Base-by-base conservation (phyloP, 2,329 filamentous ascomycete genomes). In the Phaeoacremonium minimum region DNA sequence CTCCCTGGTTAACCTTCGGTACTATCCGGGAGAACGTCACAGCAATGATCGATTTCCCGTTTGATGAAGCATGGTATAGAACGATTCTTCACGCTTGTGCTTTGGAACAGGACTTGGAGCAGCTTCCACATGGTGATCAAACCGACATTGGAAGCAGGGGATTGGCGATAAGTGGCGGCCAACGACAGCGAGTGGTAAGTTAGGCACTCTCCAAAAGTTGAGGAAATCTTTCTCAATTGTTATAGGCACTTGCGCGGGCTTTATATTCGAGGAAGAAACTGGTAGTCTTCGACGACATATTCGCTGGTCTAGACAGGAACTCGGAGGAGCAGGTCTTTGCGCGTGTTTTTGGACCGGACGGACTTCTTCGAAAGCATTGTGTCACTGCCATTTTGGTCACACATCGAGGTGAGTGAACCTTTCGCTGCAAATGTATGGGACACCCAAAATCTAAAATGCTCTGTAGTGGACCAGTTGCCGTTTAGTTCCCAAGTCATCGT, bases 1-100 rank as follows among this genome's bases (percentile, higher is more conserved):
- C 49, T 0, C 58, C 67, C 1, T 73, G 67, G 65, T 52, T 69
- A 2, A 53, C 54, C 4, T 70, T 71, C 38, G 51, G 44, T 2
- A 61, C 57, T 0, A 46, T 71, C n/a, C 51, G 52, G 7, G 43
- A 63, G 1, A 64, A 62, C 22, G 64, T 73, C 5, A 40, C 63
- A 1, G 65, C 61, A 0, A 36, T 38, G 11, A 47, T 46, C 0
- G 42, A 41, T 6, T 47, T 41, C 20, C 31, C 35, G 11, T 46
- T 45, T 26, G 52, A 63, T 31, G 43, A 45, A 6, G 38, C 36
- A 8, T 57, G 48, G 42, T 59, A 60, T 37, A 36, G 43, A 2
- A 43, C 46, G 4, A 55, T 59, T 6, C 38, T 53, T 3, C 19
- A 33, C 2, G 51, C 56, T 1, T 58, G 54, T 28, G 50, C 44